phyloP scores from a whole-genome alignment of 805 yeast species.

The Cyberlindnera maritima region DNA sequence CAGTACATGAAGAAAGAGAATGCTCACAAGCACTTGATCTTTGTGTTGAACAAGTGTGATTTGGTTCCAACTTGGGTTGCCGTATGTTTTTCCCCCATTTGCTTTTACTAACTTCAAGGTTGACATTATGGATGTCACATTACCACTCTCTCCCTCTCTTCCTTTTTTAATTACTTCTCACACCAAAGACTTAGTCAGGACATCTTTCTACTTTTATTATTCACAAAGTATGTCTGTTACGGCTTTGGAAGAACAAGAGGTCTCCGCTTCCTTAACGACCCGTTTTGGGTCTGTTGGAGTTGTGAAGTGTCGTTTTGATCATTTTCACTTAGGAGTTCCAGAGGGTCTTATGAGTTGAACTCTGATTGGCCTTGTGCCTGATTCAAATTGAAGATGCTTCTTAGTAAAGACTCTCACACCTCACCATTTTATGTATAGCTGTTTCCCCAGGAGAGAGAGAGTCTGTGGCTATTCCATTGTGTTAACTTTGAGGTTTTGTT shows the following conservation, averaged over 20 bases:
- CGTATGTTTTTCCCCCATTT: constrained; percentile 59
- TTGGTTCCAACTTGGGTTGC: constrained; percentile 99
- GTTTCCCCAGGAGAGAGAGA: not conserved
- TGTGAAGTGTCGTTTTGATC: constrained; percentile 33
- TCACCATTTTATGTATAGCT: constrained; percentile 19
- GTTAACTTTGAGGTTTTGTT: not conserved
- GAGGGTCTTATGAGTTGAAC: constrained; percentile 77
- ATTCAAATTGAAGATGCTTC: constrained; percentile 43
- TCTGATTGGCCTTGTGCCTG: constrained; percentile 23
- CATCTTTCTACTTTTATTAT: constrained; percentile 36
- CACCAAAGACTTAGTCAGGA: constrained; percentile 91
- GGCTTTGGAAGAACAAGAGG: constrained; percentile 87
- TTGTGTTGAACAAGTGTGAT: constrained; percentile 95
- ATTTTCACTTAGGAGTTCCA: constrained; percentile 24
- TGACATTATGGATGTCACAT: not conserved
- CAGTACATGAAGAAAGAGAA: constrained; percentile 90
- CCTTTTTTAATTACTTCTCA: no score
- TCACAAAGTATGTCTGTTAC: constrained; percentile 86
- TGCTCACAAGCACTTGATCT: constrained; percentile 93
- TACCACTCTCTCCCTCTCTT: not conserved
- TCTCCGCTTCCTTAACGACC: constrained; percentile 46
- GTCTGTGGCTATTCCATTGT: no score
- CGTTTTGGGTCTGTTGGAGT: constrained; percentile 45
- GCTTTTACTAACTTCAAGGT: constrained; percentile 22
- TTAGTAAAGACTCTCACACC: constrained; percentile 89